Evolutionary conservation across 495 filamentous ascomycete genomes (phyloP), one percentile per base, ranked within the genome.

Genomic region (Lepraria neglecta): DNA sequence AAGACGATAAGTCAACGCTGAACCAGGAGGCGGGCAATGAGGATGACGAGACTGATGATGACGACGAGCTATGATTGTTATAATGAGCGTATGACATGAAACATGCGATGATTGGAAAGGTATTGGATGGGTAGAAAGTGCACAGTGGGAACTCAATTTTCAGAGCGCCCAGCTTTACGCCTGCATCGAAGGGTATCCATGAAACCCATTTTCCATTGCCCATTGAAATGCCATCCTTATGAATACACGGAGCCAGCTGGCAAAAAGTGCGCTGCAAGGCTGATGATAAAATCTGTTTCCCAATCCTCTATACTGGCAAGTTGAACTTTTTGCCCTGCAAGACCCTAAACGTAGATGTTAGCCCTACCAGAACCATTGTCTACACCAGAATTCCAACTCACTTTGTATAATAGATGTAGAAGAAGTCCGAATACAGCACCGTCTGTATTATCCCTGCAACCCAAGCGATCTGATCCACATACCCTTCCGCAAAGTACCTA

Each of bases 341-440:
- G 44, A 94, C 85, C 76, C 82, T 84, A 30, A 47, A 43, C 24
- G 24, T 24, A 24, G 24, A 24, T 24, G 24, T 24, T 24, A 24
- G 24, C 61, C 54, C 9, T 14, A 15, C 9, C 4, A 66, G 68
- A 59, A 70, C 30, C 6, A 24, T n/a, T 15, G 27, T 57, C 67
- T 62, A 63, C 65, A 61, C 68, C 50, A 53, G 35, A 55, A 58
- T 56, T 52, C 48, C 53, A 64, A 62, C 84, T 74, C 74, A 89
- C 87, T 95, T 96, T 47, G 87, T 96, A 73, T 96, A 98, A 75
- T 98, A 98, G 64, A 98, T 96, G 80, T 90, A 98, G 80, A 98
- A 98, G 78, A 98, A 98, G 76, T 98, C 94, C 57, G 90, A 95
- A 75, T 98, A 98, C 56, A 97, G 79, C 31, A 97, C 73, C 21